phyloP scores from a whole-genome alignment of 2,329 filamentous ascomycete genomes.

The Aspergillus terreus region DNA sequence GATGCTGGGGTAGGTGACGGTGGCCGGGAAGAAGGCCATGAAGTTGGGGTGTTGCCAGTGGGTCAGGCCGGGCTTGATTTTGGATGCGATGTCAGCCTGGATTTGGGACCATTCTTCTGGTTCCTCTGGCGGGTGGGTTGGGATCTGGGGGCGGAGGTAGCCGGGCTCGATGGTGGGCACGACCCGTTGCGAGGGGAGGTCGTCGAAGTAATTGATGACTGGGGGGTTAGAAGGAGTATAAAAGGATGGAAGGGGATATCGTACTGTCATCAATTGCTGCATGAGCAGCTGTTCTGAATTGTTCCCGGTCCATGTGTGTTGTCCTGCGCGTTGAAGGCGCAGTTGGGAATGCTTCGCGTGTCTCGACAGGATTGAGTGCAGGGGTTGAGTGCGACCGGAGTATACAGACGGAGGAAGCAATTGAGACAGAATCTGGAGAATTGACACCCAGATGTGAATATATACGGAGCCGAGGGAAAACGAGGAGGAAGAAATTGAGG shows the following conservation, averaged over 20 bases:
- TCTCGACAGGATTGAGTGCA: neutral
- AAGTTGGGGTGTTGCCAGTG: slow-evolving; percentile 95
- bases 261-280: slow-evolving; percentile 78
- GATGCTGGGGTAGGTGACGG: slow-evolving; percentile 75
- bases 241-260: slow-evolving; percentile 25
- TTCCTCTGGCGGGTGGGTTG: slow-evolving; percentile 62
- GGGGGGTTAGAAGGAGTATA: slow-evolving; percentile 2
- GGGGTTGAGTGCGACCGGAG: no score
- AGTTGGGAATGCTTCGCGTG: neutral
- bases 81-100: slow-evolving; percentile 74
- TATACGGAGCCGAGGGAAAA: no score
- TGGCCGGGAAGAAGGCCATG: slow-evolving; percentile 91
- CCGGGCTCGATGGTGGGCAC: slow-evolving; percentile 77
- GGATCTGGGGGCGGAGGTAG: slow-evolving; percentile 78
- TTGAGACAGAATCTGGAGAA: no score
- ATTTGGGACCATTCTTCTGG: slow-evolving; percentile 72
- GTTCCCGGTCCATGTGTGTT: slow-evolving; percentile 66
- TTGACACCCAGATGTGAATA: no score
- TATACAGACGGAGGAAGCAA: no score
- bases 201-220: slow-evolving; percentile 85
- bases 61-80: slow-evolving; percentile 88
- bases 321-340: neutral
- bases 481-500: no score
- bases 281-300: slow-evolving; percentile 74
- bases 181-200: slow-evolving; percentile 65